phyloP scores from a whole-genome alignment of 306 rosid species.

The Vigna reflexopilosa region DNA sequence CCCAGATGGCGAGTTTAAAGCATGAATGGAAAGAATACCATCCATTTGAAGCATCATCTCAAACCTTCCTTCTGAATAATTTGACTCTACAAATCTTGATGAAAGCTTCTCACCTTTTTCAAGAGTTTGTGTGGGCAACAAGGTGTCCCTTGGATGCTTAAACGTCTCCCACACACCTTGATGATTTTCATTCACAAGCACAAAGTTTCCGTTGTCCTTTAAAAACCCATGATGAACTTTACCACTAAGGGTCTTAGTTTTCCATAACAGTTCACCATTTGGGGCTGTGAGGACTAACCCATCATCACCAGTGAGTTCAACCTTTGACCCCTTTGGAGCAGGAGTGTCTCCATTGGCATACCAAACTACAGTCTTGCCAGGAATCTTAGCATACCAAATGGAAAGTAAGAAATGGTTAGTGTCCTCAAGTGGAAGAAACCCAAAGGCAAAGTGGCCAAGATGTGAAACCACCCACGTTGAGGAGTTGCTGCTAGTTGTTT shows the following conservation, averaged over 20 bases:
- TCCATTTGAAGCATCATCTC: conserved; percentile 43
- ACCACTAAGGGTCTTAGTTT: neutral
- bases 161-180: conserved; percentile 58
- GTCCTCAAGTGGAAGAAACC: conserved; percentile 42
- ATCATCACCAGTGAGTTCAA: conserved; percentile 42
- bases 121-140: conserved; percentile 59
- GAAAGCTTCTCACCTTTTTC: conserved; percentile 41
- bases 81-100: conserved; percentile 36
- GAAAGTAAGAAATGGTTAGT: conserved; percentile 50
- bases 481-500: neutral
- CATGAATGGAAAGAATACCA: conserved; percentile 52
- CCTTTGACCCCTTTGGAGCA: conserved; percentile 53
- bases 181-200: conserved; percentile 32
- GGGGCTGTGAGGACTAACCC: conserved; percentile 52
- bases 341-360: conserved; percentile 49
- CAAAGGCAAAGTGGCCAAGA: conserved; percentile 64
- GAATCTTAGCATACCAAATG: conserved; percentile 59
- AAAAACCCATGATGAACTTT: conserved; percentile 34
- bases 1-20: conserved; percentile 45
- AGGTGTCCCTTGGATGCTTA: conserved; percentile 49
- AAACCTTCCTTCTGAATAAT: conserved; percentile 54
- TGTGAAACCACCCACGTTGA: conserved; percentile 60
- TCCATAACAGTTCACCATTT: conserved; percentile 42
- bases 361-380: conserved; percentile 57
- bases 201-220: conserved; percentile 56